Evolutionary conservation across 352 stramenopile species (phyloP), one percentile per base, ranked within the genome.

Genomic region (Pythium vanterpoolii): DNA sequence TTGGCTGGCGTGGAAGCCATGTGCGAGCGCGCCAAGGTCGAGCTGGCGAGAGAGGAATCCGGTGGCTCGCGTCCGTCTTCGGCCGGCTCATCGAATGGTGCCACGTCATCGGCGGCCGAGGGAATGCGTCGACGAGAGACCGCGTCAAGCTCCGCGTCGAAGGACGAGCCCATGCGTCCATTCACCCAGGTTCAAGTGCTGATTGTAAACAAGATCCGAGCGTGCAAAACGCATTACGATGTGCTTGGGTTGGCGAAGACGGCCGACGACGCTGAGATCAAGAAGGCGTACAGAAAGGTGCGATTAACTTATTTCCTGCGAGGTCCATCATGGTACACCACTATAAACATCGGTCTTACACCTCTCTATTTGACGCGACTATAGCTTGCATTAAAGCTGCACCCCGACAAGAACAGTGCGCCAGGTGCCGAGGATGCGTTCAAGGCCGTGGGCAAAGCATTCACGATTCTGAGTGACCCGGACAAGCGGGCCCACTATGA

Each of bases 401-500:
- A 97, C 67, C 89, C 89, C 0, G 89, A 97, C 66, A 97, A 97
- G 75, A 99, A 99, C 76, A 96, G 87, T 13, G 96, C 96, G 1
- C 96, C 95, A 1, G 89, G 96, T 38, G 95, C 97, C 5, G 96
- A 99, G 67, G 96, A 99, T 62, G 96, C 96, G 27, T 99, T 99
- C 77, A 99, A 99, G 75, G 94, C 86, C 2, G 86, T 95, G 4
- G 86, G 86, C 55, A 91, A 97, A 31, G 97, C 97, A 13, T 99
- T 99, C 74, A 86, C 86, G 9, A 86, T 94, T 23, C 71, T 97
- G 40, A 96, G 87, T 42, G 89, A 97, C 64, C 74, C 80, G 1
- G 79, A 96, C 42, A 97, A 97, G 65, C 84, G 87, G 24, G 73
- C 83, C 40, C 78, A 96, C 56, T 97, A 96, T 56, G 87, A 96